Evolutionary conservation across 192 early-diverging fungal species (phyloP).

Genomic region (Backusella morwellensis): DNA sequence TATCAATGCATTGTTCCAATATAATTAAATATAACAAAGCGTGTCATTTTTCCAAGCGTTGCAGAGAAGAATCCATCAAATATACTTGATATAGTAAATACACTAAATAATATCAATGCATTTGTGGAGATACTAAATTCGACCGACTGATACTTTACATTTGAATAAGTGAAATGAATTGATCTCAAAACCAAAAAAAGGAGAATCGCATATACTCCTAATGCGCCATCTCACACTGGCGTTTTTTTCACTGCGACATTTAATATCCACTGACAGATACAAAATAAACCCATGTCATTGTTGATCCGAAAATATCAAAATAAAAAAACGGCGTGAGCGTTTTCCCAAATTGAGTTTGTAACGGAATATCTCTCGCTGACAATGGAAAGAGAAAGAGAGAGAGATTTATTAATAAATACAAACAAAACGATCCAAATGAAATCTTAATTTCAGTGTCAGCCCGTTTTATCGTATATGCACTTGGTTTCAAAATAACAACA

Average conservation of each 20-base stretch:
- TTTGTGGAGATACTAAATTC: no score
- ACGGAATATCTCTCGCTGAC: neutral
- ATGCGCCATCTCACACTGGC: neutral
- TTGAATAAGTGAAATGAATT: no score
- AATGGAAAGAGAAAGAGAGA: neutral
- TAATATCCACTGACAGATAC: neutral
- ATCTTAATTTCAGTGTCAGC: neutral
- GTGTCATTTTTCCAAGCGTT: neutral
- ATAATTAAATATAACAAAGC: neutral
- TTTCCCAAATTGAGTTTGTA: neutral
- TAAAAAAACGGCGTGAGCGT: neutral
- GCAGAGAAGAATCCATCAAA: neutral
- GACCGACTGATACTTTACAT: no score
- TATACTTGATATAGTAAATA: neutral
- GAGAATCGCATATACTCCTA: neutral
- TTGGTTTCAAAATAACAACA: neutral
- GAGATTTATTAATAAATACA: neutral
- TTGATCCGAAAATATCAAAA: neutral
- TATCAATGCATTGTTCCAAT: neutral
- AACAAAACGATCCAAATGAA: neutral
- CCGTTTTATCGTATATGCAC: neutral
- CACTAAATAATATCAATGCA: neutral
- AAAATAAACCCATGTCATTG: neutral
- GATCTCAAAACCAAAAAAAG: no score
- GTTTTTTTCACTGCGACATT: neutral